Percentiles rank a stretch among this genome's conserved stretches.
Conservation (phyloP, 2,329 filamentous ascomycete genomes). For the Lojkania enalia region DNA sequence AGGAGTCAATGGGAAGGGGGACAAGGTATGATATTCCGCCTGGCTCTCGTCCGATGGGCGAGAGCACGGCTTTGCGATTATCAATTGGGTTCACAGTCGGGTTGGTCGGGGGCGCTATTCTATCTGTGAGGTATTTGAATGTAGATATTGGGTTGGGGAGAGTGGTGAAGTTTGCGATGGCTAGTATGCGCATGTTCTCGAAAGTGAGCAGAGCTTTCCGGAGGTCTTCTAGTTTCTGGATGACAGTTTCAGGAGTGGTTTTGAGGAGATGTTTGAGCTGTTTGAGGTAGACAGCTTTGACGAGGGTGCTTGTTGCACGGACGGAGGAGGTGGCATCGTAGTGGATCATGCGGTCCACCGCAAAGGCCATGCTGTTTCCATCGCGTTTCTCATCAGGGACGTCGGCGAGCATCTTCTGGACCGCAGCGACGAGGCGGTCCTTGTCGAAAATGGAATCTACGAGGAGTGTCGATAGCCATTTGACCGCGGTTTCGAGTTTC, state of each 20-base stretch:
- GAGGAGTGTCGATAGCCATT: conserved; percentile 83
- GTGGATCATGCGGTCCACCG: conserved; percentile 75
- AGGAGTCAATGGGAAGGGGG: conserved; percentile 92
- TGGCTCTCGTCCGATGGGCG: conserved; percentile 71
- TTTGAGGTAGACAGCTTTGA: conserved; percentile 85
- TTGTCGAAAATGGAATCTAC: conserved; percentile 88
- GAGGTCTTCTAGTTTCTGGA: conserved; percentile 77
- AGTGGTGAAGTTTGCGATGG: conserved; percentile 78
- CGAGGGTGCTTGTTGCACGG: conserved; percentile 78
- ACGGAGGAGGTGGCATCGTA: conserved; percentile 74
- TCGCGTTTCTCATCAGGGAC: conserved; percentile 90
- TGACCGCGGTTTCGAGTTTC: conserved; percentile 80
- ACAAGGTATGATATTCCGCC: conserved; percentile 78
- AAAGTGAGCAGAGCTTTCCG: conserved; percentile 77
- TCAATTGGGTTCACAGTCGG: conserved; percentile 70
- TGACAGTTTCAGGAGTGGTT: conserved; percentile 72
- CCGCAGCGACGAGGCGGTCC: conserved; percentile 61
- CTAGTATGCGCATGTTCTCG: conserved; percentile 81
- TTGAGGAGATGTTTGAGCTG: conserved; percentile 79
- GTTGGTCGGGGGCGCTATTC: conserved; percentile 52
- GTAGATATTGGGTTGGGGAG: conserved; percentile 74
- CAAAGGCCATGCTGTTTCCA: conserved; percentile 67
- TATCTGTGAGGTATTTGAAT: conserved; percentile 67
- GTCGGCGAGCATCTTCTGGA: conserved; percentile 85
- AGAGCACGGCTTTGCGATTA: conserved; percentile 71